Conservation (phyloP, 1,284 basidiomycete genomes). For the Hemileccinum hortonii region DNA sequence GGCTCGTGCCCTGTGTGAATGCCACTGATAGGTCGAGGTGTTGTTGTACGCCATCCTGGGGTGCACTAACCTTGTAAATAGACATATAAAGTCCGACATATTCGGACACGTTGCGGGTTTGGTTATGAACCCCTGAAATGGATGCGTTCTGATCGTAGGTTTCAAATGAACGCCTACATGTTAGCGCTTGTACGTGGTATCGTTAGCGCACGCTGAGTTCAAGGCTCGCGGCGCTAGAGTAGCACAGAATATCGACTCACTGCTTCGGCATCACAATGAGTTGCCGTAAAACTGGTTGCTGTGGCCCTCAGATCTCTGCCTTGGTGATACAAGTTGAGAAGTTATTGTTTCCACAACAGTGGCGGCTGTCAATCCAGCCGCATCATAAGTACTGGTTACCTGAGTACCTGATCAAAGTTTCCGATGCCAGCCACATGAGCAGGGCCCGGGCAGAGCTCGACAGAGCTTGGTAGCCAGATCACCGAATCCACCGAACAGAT, state of each 20-base stretch:
- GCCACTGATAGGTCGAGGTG: neutral
- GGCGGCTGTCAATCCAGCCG: too few relatives aligned
- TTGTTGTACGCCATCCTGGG: neutral
- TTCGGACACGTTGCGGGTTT: neutral
- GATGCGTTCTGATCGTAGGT: conserved; percentile 1
- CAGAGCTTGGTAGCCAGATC: too few relatives aligned
- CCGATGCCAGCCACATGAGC: too few relatives aligned
- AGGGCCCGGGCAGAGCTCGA: too few relatives aligned
- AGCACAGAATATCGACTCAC: conserved; percentile 1
- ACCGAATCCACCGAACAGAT: too few relatives aligned
- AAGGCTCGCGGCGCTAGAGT: neutral
- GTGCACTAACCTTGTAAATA: conserved; percentile 3
- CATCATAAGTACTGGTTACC: too few relatives aligned
- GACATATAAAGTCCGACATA: neutral
- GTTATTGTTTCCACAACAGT: too few relatives aligned
- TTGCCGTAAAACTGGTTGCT: too few relatives aligned
- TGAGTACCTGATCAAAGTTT: too few relatives aligned
- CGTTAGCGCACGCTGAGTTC: neutral
- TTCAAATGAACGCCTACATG: neutral
- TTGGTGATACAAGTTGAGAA: too few relatives aligned
- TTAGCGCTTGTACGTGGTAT: neutral
- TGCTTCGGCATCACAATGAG: too few relatives aligned
- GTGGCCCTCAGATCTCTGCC: too few relatives aligned
- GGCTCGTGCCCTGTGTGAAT: neutral
- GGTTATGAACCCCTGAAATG: neutral